Evolutionary conservation across 345 rosid genomes (phyloP).

Genomic region (Camelina sativa): DNA sequence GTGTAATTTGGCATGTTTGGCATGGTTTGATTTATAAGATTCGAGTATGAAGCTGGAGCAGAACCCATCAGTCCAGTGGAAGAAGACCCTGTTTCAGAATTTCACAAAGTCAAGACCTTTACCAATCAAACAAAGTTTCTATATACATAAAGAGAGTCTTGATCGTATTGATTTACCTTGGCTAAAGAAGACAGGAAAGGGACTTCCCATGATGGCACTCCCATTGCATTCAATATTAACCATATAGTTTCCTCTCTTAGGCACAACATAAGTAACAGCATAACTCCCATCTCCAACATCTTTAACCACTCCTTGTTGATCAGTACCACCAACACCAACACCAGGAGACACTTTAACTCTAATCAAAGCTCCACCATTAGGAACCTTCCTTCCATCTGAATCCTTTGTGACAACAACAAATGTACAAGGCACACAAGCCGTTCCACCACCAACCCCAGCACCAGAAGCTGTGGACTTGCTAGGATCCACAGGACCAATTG

Average conservation of each 20-base stretch:
- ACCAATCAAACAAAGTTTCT: slow-evolving; percentile 4
- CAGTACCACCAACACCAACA: slow-evolving; percentile 91
- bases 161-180: slow-evolving; percentile 55
- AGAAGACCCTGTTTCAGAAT: slow-evolving; percentile 57
- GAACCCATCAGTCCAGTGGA: slow-evolving; percentile 74
- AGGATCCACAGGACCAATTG: slow-evolving; percentile 91
- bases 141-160: not conserved
- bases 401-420: slow-evolving; percentile 86
- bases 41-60: slow-evolving; percentile 74
- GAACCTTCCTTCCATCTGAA: slow-evolving; percentile 82
- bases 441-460: slow-evolving; percentile 90
- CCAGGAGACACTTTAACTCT: slow-evolving; percentile 86
- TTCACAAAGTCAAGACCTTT: slow-evolving; percentile 13
- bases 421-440: slow-evolving; percentile 86
- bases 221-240: slow-evolving; percentile 86
- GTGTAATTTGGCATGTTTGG: slow-evolving; percentile 99
- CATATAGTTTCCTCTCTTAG: slow-evolving; percentile 98
- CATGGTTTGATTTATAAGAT: slow-evolving; percentile 89
- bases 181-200: slow-evolving; percentile 98
- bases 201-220: slow-evolving; percentile 90
- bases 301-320: slow-evolving; percentile 90
- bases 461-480: slow-evolving; percentile 87
- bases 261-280: slow-evolving; percentile 87
- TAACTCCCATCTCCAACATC: slow-evolving; percentile 95
- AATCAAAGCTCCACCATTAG: slow-evolving; percentile 72